Base-by-base conservation (phyloP, 2,329 filamentous ascomycete genomes). In the Diplodia intermedia region DNA sequence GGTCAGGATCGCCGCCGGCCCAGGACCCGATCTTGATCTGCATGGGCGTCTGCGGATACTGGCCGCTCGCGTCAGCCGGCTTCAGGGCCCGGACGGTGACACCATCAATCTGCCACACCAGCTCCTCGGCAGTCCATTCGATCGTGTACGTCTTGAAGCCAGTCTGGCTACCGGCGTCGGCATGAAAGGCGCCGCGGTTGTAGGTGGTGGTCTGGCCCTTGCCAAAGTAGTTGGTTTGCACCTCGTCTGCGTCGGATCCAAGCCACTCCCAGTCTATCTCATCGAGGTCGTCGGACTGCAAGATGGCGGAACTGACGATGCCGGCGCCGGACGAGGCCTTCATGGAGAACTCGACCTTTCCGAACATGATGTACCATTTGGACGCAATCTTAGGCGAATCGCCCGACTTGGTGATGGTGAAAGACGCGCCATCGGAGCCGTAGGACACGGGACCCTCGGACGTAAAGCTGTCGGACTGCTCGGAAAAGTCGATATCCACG, bases 351-450 rank as follows among this genome's bases (percentile, higher is more conserved):
- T 97, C 91, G 76, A 97, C 91, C 71, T 90, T 91, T 72, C 95
- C 95, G 78, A 97, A 99, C 95, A 99, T 98, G 82, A 99, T 97
- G 85, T 97, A 98, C 87, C 97, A 98, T 75, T 95, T 88, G 70
- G 93, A 97, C 71, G 86, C 86, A 70, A 99, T 87, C 78, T 94
- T 91, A 0, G 95, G 95, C 3, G 93, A 88, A 76, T 99, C 92
- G 68, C 94, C 94, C 62, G 89, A 85, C 75, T 89, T 83, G 65
- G 88, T 81, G 65, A 99, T 90, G 31, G 92, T 93, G 78, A 99
- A 96, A 18, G 87, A 87, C 31, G 87, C 94, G 69, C 95, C 95
- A 76, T 94, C 86, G 68, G 84, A 83, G 77, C 85, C 86, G 82
- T 97, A 98, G 1, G 88, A 88, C 3, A 92, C 89, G 20, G 83